Percentiles rank a stretch among this genome's conserved stretches.
Evolutionary conservation across 345 rosid genomes (phyloP).

Genomic region (Linum usitatissimum): DNA sequence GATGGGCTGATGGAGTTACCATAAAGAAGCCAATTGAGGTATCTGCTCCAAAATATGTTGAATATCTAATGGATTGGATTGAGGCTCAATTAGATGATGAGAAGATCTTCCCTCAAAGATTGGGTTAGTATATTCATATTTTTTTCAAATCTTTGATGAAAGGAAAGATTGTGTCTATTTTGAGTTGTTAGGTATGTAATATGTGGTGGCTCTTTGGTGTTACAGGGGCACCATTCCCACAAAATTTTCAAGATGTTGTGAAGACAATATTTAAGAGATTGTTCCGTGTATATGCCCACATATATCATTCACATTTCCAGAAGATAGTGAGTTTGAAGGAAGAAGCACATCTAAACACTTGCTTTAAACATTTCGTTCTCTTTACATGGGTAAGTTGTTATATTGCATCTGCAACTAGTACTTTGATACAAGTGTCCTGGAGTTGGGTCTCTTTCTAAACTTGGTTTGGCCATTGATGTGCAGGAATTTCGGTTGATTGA

Average conservation of each 20-base stretch:
- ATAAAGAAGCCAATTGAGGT: constrained; percentile 68
- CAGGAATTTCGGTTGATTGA: constrained; percentile 59
- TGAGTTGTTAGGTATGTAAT: background rate
- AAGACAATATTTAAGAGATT: constrained; percentile 52
- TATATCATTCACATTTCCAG: constrained; percentile 64
- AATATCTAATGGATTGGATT: constrained; percentile 69
- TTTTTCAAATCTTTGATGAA: background rate
- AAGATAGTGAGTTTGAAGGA: constrained; percentile 59
- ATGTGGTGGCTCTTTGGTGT: background rate
- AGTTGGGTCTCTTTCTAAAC: background rate
- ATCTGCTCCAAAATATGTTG: constrained; percentile 67
- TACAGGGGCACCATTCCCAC: constrained; percentile 51
- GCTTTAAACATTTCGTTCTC: constrained; percentile 62
- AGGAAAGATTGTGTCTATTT: no score
- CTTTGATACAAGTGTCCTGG: background rate
- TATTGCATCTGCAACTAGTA: background rate
- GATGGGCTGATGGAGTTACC: constrained; percentile 68
- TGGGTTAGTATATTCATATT: constrained; percentile 23
- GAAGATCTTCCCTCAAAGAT: constrained; percentile 47
- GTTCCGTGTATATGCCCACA: constrained; percentile 63
- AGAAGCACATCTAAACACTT: constrained; percentile 70
- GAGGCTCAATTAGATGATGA: constrained; percentile 58
- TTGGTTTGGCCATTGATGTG: background rate
- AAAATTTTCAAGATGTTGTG: constrained; percentile 46
- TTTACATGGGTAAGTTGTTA: constrained; percentile 41